Conservation (phyloP, 768 basidiomycete genomes). For the Termitomyces sp. region DNA sequence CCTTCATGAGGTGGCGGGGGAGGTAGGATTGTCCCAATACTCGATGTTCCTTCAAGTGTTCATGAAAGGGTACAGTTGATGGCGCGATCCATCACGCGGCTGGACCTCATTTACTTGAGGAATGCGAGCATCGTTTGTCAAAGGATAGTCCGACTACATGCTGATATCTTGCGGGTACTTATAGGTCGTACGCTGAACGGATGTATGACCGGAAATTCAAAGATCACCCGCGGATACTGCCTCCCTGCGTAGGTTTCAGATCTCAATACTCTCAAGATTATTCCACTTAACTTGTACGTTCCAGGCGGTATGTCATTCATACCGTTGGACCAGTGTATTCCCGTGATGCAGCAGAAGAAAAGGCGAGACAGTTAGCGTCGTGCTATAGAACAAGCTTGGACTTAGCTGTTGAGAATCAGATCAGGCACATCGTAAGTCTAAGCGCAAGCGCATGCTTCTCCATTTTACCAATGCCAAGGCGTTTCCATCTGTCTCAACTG, state of each 20-base stretch:
- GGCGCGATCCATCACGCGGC: conserved; percentile 79
- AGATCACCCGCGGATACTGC: conserved; percentile 73
- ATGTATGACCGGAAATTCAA: conserved; percentile 67
- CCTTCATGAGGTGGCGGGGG: conserved; percentile 62
- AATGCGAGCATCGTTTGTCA: conserved; percentile 47
- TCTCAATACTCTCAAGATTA: neutral
- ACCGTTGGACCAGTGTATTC: conserved; percentile 76
- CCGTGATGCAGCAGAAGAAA: conserved; percentile 28
- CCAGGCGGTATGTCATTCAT: conserved; percentile 65
- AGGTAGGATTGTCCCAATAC: conserved; percentile 35
- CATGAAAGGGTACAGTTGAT: conserved; percentile 45
- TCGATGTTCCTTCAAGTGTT: neutral
- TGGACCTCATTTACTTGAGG: conserved; percentile 54
- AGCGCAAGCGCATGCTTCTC: neutral
- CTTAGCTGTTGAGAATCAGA: conserved; percentile 51
- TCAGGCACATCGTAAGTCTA: conserved; percentile 58
- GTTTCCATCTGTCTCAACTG: conserved; percentile 78
- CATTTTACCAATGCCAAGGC: conserved; percentile 37
- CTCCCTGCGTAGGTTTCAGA: conserved; percentile 61
- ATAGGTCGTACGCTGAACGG: conserved; percentile 61
- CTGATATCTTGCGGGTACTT: neutral
- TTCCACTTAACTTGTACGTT: neutral
- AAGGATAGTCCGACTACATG: neutral
- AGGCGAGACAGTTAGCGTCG: conserved; percentile 52
- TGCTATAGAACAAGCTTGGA: conserved; percentile 65